These are phyloP conservation scores for Auriscalpium microsporum DNA, from an alignment of 768 basidiomycete species.

Conservation along the genomic window DNA sequence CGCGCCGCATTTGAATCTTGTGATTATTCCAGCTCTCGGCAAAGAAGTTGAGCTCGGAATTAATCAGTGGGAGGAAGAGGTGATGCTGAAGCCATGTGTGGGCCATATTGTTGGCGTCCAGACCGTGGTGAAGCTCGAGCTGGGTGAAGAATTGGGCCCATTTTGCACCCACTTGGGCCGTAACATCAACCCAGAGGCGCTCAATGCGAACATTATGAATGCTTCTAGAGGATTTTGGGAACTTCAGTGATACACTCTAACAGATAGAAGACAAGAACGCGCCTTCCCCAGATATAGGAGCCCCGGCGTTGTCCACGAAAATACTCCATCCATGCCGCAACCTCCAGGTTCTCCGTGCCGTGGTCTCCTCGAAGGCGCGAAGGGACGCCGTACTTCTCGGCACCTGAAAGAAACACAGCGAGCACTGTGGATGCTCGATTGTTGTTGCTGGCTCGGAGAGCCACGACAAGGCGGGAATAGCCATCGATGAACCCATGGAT, in stretches of 20 bases:
- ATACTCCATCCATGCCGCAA: constrained; percentile 19
- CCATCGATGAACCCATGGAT: constrained; percentile 25
- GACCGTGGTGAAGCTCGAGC: constrained; percentile 19
- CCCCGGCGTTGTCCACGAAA: constrained; percentile 12
- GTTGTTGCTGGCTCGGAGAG: constrained; percentile 19
- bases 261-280: not conserved
- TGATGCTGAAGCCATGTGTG: constrained; percentile 24
- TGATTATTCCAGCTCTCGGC: constrained; percentile 19
- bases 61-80: constrained; percentile 19
- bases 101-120: constrained; percentile 11
- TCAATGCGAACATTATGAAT: constrained; percentile 22
- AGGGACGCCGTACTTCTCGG: constrained; percentile 6
- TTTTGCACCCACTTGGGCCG: constrained; percentile 16
- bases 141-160: constrained; percentile 15
- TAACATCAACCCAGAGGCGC: constrained; percentile 21
- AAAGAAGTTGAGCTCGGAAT: constrained; percentile 8
- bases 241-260: not conserved
- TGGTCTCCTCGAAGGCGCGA: constrained; percentile 20
- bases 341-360: constrained; percentile 21
- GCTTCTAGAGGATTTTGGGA: constrained; percentile 8
- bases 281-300: constrained; percentile 23
- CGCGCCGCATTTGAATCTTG: constrained; percentile 2
- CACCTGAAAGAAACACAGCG: not conserved
- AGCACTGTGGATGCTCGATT: constrained; percentile 18
- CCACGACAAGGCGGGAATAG: constrained; percentile 16